Base-by-base conservation (phyloP, 2,329 filamentous ascomycete species). In the Shiraia sp. region DNA sequence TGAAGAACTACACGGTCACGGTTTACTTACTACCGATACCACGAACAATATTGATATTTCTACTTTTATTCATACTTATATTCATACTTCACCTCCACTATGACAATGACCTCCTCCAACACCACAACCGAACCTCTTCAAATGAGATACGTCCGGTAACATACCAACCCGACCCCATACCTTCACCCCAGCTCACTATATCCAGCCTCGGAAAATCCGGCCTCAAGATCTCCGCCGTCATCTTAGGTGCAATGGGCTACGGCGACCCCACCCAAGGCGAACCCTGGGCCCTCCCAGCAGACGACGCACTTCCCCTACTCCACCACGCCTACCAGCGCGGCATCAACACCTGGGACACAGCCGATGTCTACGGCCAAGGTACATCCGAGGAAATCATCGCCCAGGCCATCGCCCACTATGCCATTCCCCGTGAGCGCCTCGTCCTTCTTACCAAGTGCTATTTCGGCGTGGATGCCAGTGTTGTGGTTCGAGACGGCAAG, bases 321-420 rank as follows among this genome's bases (percentile, higher is more conserved):
- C 71, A 74, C 45, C 53, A 56, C 3, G 69, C 70, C 2, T 73
- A 65, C 25, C 69, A 73, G 25, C 37, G 43, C 3, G 71, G 72
- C 12, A 70, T 73, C 45, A 73, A 71, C 40, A 73, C 70, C 0
- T 74, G 69, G 65, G 70, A 75, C 37, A 67, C 63, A 6, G 59
- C 64, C 2, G 42, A 57, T 35, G 41, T 29, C 3, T 47, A 66
- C 39, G 56, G 49, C 10, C 59, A 66, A 17, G 62, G 62, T 2
- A 32, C 37, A 4, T 49, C 42, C 6, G 62, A 66, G 33, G 32
- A 17, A 4, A 55, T 66, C 23, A 45, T 66, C 12, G 61, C 53
- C 4, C 50, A 55, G 17, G 49, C 51, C 0, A 19, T 65, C 12
- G 42, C 45, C 26, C 42, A 45, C 4, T 55, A 48, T 48, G 19